Base-by-base conservation (phyloP, 192 early-diverging fungal genomes). In the Coemansia sp. region DNA sequence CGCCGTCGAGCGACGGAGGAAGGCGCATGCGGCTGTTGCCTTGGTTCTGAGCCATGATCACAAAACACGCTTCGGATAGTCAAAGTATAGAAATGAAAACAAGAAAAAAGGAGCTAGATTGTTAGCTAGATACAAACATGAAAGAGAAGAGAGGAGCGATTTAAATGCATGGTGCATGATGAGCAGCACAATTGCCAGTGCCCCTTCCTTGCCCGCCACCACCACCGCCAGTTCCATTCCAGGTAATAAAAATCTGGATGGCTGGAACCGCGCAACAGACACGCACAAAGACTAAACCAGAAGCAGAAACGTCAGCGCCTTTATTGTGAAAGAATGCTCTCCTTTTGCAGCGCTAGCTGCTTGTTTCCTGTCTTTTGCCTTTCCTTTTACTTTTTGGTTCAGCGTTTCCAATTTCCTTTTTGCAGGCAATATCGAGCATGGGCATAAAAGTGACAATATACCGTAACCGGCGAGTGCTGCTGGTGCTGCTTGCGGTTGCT, bases 1-100 rank as follows among this genome's bases (percentile, higher is more conserved):
- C 65, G 41, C 68, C 71, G 45, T 67, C 85, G 20, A 89, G 67
- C 25, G 84, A 74, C 36, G 83, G 82, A 57, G 88, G 88, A 41
- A 83, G 69, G 19, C 78, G 78, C 78, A 81, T 81, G 28, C 78
- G 78, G 56, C 65, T 75, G n/a, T 27, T 56, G 31, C 64, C 33
- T 50, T 66, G 68, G 56, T 45, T 65, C 57, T 77, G 74, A n/a
- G 68, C 44, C 74, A 67, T 67, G 47, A 19, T 55, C n/a, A 44
- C 41, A 27, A 25, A 36, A 7, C 40, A 14, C 34, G 45, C 23
- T 48, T 48, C 2, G n/a, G 13, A 48, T 22, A 13, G 13, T 17
- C 38, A 27, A 50, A 50, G 25, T n/a, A 50, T 50, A 50, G 47
- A 50, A 25, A 6, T 14, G 47, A 9, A 50, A 50, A 54, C 17